Base-by-base conservation (phyloP, 192 early-diverging fungal species). In the Umbelopsis vinacea region DNA sequence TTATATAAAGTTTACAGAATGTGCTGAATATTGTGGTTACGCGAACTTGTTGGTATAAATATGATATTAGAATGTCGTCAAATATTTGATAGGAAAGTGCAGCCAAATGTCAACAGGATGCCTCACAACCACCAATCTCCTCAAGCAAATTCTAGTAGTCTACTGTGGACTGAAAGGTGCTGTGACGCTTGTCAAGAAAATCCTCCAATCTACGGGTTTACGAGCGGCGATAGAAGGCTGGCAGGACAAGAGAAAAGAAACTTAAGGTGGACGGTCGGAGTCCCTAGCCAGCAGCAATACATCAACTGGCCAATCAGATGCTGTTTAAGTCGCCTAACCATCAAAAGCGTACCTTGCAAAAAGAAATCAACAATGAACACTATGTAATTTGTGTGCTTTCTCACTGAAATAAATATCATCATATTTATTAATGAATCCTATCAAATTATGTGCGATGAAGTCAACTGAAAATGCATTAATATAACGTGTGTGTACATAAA, bases 11-110 rank as follows among this genome's bases (percentile, higher is more conserved):
- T 63, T 22, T 60, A 63, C 57, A 35, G 57, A 63, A 38, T 63
- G 57, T 37, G 29, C 57, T 19, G 57, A 54, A 26, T 54, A 54
- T 26, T 54, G 57, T 35, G 33, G 57, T 63, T 63, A 63, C 57
- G 57, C 57, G 57, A 63, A 38, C 57, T 29, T 37, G 57, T 29
- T 63, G 26, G 57, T 63, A 37, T 63, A 63, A 37, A 63, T 63
- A 37, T 17, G 53, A 26, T 19, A 37, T 63, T 63, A 63, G 57
- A 63, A 29, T 33, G 57, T 29, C 57, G 57, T 63, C 57, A 63
- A 63, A 63, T 63, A 63, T 63, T 37, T 63, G 29, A 63, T 37
- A 38, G 26, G 5, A 63, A 57, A 63, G 33, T 29, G 33, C 17
- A n/a, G 57, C 57, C 10, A 17, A 35, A 63, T 63, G 57, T 63